Evolutionary conservation across 2,329 filamentous ascomycete genomes (phyloP), one percentile per base, ranked within the genome.

Genomic region (Scopulariopsis brevicaulis): DNA sequence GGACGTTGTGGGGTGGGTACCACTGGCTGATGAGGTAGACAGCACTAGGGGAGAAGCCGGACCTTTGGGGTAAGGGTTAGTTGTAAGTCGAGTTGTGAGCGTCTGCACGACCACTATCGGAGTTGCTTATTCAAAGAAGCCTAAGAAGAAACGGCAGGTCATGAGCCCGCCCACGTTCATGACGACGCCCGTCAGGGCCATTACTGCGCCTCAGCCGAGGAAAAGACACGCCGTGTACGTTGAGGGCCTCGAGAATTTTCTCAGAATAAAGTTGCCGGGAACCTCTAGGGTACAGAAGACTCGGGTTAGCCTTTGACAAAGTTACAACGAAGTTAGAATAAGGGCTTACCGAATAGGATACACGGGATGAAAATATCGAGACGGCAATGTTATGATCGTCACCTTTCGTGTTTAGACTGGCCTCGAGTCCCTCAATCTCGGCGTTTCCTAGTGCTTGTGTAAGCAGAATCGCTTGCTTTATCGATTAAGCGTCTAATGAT

Each of bases 181-280:
- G 11, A 87, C 83, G 62, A 86, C 89, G 0, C 81, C 87, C 0
- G 83, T 89, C 40, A 77, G 79, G 6, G 90, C 70, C 0, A 85
- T 88, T 53, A 73, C 74, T 51, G 83, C 72, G 6, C 84, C 86
- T 62, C 89, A 90, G 46, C 72, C 71, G 14, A 78, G 63, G 24
- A 77, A 74, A 1, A 89, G 70, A 0, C 83, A 80, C 32, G 79
- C 80, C 4, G 73, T 66, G 0, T 87, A 86, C 22, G 90, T 77
- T 66, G 84, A 89, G 90, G 37, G 37, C 12, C 37, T 74, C 28
- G 60, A 14, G 12, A 40, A 40, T 18, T 40, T 40, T 11, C 37
- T 90, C 74, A 86, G 89, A n/a, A 76, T 68, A 59, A 89, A 77
- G 61, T 84, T 90, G 58, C 76, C 77, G 0, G 87, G 86, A 51